A percentile compares a stretch with the other conserved stretches of the same genome.
Evolutionary conservation across 495 filamentous ascomycete genomes (phyloP).

Genomic region (Thozetella sp.): DNA sequence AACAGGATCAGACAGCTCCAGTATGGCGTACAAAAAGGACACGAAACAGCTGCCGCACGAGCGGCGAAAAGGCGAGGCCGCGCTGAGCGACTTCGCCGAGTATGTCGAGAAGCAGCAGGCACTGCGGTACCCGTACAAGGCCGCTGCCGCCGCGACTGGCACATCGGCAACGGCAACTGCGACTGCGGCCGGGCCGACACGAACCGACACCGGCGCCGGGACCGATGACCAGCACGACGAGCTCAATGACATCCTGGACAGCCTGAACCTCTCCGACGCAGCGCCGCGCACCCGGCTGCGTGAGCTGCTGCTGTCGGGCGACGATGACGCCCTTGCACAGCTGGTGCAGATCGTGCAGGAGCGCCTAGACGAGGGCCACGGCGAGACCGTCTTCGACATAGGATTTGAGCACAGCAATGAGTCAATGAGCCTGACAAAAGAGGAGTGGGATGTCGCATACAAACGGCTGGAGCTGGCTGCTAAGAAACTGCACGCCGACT

Average conservation of each 20-base stretch:
- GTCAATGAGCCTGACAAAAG: slow-evolving; percentile 77
- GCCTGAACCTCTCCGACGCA: slow-evolving; percentile 78
- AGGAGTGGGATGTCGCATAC: slow-evolving; percentile 80
- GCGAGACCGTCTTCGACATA: slow-evolving; percentile 89
- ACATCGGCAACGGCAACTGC: slow-evolving; percentile 15
- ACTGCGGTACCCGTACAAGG: slow-evolving; percentile 51
- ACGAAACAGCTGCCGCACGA: slow-evolving; percentile 71
- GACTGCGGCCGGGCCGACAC: slow-evolving; percentile 67
- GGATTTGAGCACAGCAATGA: slow-evolving; percentile 93
- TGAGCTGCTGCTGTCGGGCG: slow-evolving; percentile 70
- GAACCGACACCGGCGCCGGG: slow-evolving; percentile 27
- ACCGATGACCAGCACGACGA: slow-evolving; percentile 76
- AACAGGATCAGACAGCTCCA: slow-evolving; percentile 16
- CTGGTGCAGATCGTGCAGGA: slow-evolving; percentile 64
- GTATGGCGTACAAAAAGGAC: slow-evolving; percentile 55
- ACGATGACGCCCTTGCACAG: slow-evolving; percentile 57
- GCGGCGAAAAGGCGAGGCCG: slow-evolving; percentile 83
- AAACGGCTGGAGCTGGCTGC: slow-evolving; percentile 68
- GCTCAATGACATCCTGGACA: slow-evolving; percentile 84
- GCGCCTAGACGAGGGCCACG: slow-evolving; percentile 82
- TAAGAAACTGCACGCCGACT: slow-evolving; percentile 68
- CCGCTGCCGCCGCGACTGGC: slow-evolving; percentile 29
- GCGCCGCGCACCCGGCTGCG: slow-evolving; percentile 69
- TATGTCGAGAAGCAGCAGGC: slow-evolving; percentile 95
- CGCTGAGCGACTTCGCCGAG: slow-evolving; percentile 95